Evolutionary conservation across 805 yeast genomes (phyloP), one percentile per base, ranked within the genome.

Genomic region (Cyberlindnera euphorbiiphila): DNA sequence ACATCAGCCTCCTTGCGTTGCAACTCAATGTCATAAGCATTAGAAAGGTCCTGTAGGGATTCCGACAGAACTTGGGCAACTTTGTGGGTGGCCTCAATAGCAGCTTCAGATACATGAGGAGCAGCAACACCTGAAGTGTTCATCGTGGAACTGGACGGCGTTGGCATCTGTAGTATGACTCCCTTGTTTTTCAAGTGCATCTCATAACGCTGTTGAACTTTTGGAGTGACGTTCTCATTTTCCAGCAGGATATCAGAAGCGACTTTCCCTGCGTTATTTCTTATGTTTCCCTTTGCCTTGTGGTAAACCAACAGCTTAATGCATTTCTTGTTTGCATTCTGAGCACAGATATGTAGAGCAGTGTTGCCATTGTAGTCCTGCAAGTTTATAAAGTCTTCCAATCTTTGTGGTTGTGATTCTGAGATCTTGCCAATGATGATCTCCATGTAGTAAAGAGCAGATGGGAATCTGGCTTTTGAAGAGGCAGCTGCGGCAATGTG

Each of bases 391-490:
- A 75, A 78, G 37, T 74, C 69, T 25, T 72, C 73, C 25, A 82
- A 64, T 43, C 83, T 65, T 45, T 83, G 81, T 42, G 72, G 68
- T 36, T 77, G 79, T 19, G 69, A 67, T 46, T 81, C 82, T 3
- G 84, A 72, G 29, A 89, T 64, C 59, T 84, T 87, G 19, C 82
- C 81, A 46, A 91, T 68, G 27, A 89, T 63, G 10, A 79, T 72
- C 53, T 84, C 93, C 48, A 86, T 64, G 59, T 93, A 91, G 59
- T 89, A 89, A 25, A 84, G 66, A 9, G 96, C 85, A 7, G 95
- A 80, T 1, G 89, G 84, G 12, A 81, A 69, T 46, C 86, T 76
- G 13, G 82, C 72, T 39, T 71, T 68, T n/a, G 80, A 71, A 34
- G 77, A 72, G 22, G 85, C 79, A 42, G 81, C 77, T 49, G 67